Conservation (phyloP, 345 rosid genomes). For the Eucalyptus guilfoylei region DNA sequence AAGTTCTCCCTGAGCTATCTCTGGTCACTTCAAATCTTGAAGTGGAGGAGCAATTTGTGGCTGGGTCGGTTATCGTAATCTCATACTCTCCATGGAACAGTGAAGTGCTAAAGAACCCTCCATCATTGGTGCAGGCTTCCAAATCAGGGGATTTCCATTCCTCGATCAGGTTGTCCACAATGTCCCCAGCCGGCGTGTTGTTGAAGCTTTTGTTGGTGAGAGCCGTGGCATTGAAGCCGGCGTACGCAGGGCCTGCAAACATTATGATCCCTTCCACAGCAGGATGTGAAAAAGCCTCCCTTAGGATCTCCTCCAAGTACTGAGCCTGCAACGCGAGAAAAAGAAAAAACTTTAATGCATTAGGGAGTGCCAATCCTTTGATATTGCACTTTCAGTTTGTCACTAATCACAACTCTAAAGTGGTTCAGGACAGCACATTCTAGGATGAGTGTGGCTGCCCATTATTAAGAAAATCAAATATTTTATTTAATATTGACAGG, state of each 20-base stretch:
- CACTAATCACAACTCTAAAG: too few relatives aligned
- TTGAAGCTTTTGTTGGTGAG: slow-evolving; percentile 34
- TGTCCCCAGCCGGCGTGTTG: slow-evolving; percentile 41
- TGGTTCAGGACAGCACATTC: too few relatives aligned
- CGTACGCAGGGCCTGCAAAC: slow-evolving; percentile 46
- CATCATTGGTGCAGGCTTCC: not conserved
- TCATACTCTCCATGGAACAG: slow-evolving; percentile 50
- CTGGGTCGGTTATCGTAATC: slow-evolving; percentile 20
- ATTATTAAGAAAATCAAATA: not conserved
- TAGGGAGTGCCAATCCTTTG: too few relatives aligned
- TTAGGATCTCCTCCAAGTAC: slow-evolving; percentile 44
- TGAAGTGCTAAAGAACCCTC: slow-evolving; percentile 15
- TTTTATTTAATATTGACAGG: not conserved
- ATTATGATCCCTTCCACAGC: slow-evolving; percentile 59
- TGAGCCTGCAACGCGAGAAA: slow-evolving; percentile 8
- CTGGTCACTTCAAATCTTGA: slow-evolving; percentile 13
- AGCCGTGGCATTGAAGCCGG: slow-evolving; percentile 36
- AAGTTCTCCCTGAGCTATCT: not conserved
- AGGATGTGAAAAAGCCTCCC: slow-evolving; percentile 62
- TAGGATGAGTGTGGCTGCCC: not conserved
- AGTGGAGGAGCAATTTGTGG: slow-evolving; percentile 4
- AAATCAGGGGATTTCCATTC: slow-evolving; percentile 25
- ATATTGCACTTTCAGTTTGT: too few relatives aligned
- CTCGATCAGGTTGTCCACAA: slow-evolving; percentile 45
- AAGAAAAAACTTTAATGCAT: not conserved